A percentile compares a stretch with the other conserved stretches of the same genome.
These are phyloP conservation scores for Vigna mungo DNA, from an alignment of 306 rosid species.

Conservation along the genomic window DNA sequence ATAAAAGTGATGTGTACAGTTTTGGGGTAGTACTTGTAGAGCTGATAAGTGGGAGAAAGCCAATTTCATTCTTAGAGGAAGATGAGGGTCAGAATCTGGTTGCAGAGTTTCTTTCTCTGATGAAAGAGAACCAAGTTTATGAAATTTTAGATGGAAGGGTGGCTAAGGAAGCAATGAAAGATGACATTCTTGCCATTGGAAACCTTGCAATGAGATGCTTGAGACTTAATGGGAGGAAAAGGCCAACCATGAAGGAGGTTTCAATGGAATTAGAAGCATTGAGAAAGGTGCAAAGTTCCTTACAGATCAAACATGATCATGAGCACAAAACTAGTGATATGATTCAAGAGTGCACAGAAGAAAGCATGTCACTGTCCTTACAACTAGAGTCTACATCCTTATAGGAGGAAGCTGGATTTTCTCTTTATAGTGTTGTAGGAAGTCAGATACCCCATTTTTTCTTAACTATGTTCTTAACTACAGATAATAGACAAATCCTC, in stretches of 20 bases:
- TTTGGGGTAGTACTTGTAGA: conserved; percentile 71
- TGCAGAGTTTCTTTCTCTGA: conserved; percentile 51
- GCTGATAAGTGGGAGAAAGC: conserved; percentile 56
- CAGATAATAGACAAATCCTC: not conserved
- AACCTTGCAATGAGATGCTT: conserved; percentile 63
- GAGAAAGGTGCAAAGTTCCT: conserved; percentile 45
- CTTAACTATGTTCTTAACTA: not conserved
- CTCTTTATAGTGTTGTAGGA: not conserved
- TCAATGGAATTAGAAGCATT: conserved; percentile 56
- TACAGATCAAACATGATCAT: conserved; percentile 38
- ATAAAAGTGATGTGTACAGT: conserved; percentile 62
- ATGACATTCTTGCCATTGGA: conserved; percentile 48
- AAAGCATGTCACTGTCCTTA: conserved; percentile 41
- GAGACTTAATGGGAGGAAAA: conserved; percentile 58
- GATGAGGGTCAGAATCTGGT: conserved; percentile 52
- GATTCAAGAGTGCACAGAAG: conserved; percentile 38
- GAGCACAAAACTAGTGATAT: conserved; percentile 8
- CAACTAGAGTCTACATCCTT: conserved; percentile 43
- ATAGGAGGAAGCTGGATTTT: conserved; percentile 7
- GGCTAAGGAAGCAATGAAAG: conserved; percentile 45
- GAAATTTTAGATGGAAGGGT: conserved; percentile 53
- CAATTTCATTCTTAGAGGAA: conserved; percentile 45
- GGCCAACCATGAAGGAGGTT: conserved; percentile 71
- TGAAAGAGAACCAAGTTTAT: conserved; percentile 42
- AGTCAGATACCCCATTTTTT: not conserved